phyloP scores from a whole-genome alignment of 352 stramenopile species.

The Globisporangium rhizosaccharum region DNA sequence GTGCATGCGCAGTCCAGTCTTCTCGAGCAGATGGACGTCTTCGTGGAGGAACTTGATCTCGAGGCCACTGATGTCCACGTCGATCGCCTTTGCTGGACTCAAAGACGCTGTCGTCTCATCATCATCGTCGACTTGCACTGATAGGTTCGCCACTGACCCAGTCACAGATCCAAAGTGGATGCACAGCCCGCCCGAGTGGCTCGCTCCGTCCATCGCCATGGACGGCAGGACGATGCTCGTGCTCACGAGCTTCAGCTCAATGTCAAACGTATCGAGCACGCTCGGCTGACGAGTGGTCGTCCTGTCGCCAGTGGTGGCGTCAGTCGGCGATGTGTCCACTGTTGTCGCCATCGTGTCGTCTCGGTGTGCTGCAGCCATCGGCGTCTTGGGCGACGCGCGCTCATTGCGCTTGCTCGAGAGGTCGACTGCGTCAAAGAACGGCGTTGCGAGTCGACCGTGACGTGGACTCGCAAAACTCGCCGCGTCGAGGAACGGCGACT shows the following conservation, averaged over 20 bases:
- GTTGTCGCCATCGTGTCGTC: neutral
- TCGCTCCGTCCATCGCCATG: neutral
- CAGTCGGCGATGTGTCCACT: neutral
- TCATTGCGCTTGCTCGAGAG: conserved; percentile 15
- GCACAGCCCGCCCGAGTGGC: conserved; percentile 4
- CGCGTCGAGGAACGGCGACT: conserved; percentile 12
- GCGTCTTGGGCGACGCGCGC: neutral
- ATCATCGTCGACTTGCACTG: conserved; percentile 1
- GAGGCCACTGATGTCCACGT: conserved; percentile 10
- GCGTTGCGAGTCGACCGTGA: conserved; percentile 23
- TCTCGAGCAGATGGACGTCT: conserved; percentile 13
- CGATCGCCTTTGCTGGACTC: neutral
- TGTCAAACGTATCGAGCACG: conserved; percentile 12
- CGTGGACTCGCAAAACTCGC: conserved; percentile 13
- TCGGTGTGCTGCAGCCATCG: neutral
- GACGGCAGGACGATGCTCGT: conserved; percentile 12
- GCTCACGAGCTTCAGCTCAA: conserved; percentile 28
- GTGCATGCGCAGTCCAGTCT: conserved; percentile 3
- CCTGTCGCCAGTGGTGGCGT: neutral
- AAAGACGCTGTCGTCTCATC: neutral
- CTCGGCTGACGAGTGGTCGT: neutral
- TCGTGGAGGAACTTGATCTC: conserved; percentile 17
- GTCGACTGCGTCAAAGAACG: conserved; percentile 68
- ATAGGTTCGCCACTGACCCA: conserved; percentile 8
- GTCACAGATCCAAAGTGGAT: conserved; percentile 13